phyloP scores from a whole-genome alignment of 1,284 basidiomycete genomes.

The Gymnopus androsaceus region DNA sequence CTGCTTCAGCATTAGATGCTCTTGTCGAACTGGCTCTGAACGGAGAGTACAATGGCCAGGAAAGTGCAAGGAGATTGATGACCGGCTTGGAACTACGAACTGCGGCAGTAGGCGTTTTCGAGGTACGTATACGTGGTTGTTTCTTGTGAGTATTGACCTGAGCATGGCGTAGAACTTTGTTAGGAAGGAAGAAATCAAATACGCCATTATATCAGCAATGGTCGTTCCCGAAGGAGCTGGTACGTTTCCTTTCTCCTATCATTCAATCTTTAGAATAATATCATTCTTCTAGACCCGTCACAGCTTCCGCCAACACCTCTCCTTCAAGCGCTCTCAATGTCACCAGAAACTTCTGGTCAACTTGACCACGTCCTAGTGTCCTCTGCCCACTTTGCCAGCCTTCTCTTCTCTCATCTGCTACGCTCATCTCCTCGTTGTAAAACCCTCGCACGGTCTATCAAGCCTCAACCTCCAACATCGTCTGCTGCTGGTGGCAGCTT shows the following conservation, averaged over 20 bases:
- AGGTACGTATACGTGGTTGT: slow-evolving; percentile 44
- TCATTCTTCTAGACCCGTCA: slow-evolving; percentile 41
- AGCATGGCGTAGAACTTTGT: slow-evolving; percentile 62
- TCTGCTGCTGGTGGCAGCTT: slow-evolving; percentile 47
- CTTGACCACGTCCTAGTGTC: slow-evolving; percentile 54
- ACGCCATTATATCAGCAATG: slow-evolving; percentile 70
- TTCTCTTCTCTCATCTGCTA: slow-evolving; percentile 73
- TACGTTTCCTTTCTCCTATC: slow-evolving; percentile 15
- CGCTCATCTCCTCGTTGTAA: slow-evolving; percentile 73
- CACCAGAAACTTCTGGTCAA: slow-evolving; percentile 51
- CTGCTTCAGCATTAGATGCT: slow-evolving; percentile 74
- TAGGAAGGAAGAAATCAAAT: slow-evolving; percentile 64
- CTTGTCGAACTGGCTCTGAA: slow-evolving; percentile 73
- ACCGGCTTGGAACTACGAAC: slow-evolving; percentile 67
- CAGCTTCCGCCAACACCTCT: slow-evolving; percentile 58
- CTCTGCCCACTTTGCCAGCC: slow-evolving; percentile 66
- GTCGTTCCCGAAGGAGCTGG: slow-evolving; percentile 51
- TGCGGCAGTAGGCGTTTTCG: slow-evolving; percentile 69
- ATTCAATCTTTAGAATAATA: slow-evolving; percentile 9
- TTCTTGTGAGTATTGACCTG: not conserved
- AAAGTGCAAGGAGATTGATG: slow-evolving; percentile 54
- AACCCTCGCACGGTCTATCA: slow-evolving; percentile 70
- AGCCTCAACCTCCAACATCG: slow-evolving; percentile 41
- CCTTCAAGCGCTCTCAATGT: slow-evolving; percentile 59
- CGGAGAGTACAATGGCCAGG: slow-evolving; percentile 75